These are phyloP conservation scores for Solanum bukasovii DNA, from an alignment of 257 asterid genomes.

Conservation along the genomic window DNA sequence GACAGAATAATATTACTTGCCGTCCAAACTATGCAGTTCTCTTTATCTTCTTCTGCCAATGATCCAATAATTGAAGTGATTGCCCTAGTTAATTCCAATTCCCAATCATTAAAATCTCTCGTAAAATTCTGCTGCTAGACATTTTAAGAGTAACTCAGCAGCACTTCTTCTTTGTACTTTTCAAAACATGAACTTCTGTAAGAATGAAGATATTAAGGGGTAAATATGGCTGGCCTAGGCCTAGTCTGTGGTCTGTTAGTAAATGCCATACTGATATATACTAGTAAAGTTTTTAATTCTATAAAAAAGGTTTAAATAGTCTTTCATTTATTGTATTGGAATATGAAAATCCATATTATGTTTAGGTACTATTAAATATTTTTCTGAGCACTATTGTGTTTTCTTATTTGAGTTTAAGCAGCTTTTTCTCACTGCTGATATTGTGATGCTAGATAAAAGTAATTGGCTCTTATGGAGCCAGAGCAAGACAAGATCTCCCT, in stretches of 20 bases:
- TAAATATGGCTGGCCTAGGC: not conserved
- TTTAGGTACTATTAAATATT: not conserved
- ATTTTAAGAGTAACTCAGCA: not conserved
- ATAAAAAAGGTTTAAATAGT: not conserved
- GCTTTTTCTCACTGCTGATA: not conserved
- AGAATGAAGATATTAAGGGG: not conserved
- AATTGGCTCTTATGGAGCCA: constrained; percentile 86
- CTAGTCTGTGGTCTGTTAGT: not conserved
- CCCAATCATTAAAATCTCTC: not conserved
- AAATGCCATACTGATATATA: not conserved
- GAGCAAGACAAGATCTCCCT: constrained; percentile 96
- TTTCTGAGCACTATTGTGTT: not conserved
- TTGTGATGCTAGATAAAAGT: constrained; percentile 65
- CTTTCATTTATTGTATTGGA: not conserved
- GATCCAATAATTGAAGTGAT: not conserved
- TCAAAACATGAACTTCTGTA: not conserved
- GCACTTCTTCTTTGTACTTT: not conserved
- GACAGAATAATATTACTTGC: not conserved
- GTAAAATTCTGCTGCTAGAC: not conserved
- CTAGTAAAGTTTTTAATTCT: not conserved
- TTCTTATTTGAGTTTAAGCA: not conserved
- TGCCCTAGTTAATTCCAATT: not conserved
- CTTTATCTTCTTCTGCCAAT: not conserved
- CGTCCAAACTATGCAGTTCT: not conserved
- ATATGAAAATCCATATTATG: not conserved